phyloP scores from a whole-genome alignment of 2,329 filamentous ascomycete genomes.

The Colletotrichum lindemuthianum region DNA sequence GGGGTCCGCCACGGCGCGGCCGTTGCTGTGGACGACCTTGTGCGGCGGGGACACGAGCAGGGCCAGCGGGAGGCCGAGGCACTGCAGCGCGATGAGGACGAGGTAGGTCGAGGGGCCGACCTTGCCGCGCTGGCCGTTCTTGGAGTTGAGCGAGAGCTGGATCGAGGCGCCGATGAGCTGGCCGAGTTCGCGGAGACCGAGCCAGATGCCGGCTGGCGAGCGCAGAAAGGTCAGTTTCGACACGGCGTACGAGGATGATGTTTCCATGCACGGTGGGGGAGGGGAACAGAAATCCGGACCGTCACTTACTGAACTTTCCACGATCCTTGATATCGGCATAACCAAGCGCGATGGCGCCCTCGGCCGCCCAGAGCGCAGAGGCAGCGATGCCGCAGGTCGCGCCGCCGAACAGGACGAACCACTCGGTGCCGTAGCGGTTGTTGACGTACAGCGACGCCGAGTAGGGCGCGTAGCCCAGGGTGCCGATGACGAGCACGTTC shows the following conservation, averaged over 20 bases:
- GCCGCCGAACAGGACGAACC: slow-evolving; percentile 55
- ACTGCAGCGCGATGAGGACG: slow-evolving; percentile 55
- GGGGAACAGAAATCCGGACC: too few relatives aligned
- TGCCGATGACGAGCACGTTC: slow-evolving; percentile 52
- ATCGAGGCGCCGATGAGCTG: slow-evolving; percentile 63
- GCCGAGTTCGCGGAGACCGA: slow-evolving; percentile 61
- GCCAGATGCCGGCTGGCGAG: slow-evolving; percentile 58
- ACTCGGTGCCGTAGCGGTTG: slow-evolving; percentile 54
- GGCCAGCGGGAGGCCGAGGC: slow-evolving; percentile 55
- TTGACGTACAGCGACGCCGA: slow-evolving; percentile 55
- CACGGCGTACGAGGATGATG: too few relatives aligned
- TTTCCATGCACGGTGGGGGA: too few relatives aligned
- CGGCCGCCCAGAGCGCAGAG: slow-evolving; percentile 48
- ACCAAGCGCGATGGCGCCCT: slow-evolving; percentile 44
- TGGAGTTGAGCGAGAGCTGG: slow-evolving; percentile 59
- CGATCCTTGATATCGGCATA: slow-evolving; percentile 53
- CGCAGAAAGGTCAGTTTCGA: not conserved
- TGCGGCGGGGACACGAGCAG: slow-evolving; percentile 56
- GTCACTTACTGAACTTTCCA: slow-evolving; percentile 49
- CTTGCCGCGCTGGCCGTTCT: slow-evolving; percentile 53
- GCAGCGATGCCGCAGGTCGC: slow-evolving; percentile 53
- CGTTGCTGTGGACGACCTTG: slow-evolving; percentile 55
- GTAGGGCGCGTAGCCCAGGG: slow-evolving; percentile 55
- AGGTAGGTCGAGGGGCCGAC: slow-evolving; percentile 55
- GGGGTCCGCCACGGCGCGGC: slow-evolving; percentile 40